Evolutionary conservation across 345 rosid species (phyloP).

Genomic region (Stellera chamaejasme): DNA sequence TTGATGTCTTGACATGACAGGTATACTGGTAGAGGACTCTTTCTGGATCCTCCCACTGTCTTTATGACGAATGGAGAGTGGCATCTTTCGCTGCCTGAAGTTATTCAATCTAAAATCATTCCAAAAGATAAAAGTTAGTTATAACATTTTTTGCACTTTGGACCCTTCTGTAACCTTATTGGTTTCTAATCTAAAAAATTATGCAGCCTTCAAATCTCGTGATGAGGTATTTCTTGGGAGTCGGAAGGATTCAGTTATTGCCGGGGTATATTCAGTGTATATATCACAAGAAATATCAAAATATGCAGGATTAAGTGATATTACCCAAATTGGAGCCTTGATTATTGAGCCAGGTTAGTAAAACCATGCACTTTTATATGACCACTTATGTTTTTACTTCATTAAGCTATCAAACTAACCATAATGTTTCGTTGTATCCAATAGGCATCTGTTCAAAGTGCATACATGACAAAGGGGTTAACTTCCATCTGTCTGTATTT

Average conservation of each 20-base stretch:
- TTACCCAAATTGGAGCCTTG: slow-evolving; percentile 59
- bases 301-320: slow-evolving; percentile 22
- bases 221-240: slow-evolving; percentile 54
- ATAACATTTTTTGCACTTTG: background rate
- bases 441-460: no score
- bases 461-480: no score
- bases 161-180: background rate
- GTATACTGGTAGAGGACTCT: slow-evolving; percentile 92
- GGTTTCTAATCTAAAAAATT: slow-evolving; percentile 14
- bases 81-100: slow-evolving; percentile 61
- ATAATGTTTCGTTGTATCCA: no score
- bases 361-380: background rate
- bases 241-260: slow-evolving; percentile 60
- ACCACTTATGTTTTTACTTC: no score
- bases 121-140: slow-evolving; percentile 36
- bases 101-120: slow-evolving; percentile 23
- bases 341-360: slow-evolving; percentile 89
- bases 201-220: slow-evolving; percentile 56
- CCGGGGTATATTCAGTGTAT: slow-evolving; percentile 48
- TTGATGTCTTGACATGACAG: slow-evolving; percentile 23
- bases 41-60: slow-evolving; percentile 87
- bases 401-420: no score
- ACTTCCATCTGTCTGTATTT: no score
- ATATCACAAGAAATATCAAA: slow-evolving; percentile 44
- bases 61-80: slow-evolving; percentile 49